Percentiles rank a stretch among this genome's conserved stretches.
Evolutionary conservation across 306 rosid genomes (phyloP).

Genomic region (Senna tora): DNA sequence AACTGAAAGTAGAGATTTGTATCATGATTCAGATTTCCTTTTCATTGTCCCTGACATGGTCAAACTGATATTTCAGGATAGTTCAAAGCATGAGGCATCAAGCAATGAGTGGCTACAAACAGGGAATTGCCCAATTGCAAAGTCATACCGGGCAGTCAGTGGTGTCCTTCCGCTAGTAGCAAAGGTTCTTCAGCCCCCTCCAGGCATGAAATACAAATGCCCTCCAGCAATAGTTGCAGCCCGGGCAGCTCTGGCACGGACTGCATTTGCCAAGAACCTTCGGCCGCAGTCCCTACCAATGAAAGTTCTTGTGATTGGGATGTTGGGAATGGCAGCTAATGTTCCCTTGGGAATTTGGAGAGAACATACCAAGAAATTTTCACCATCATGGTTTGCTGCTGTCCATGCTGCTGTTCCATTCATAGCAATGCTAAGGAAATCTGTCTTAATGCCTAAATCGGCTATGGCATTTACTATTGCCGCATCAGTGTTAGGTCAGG

Average conservation of each 20-base stretch:
- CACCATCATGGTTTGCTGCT: constrained; percentile 93
- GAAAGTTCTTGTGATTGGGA: constrained; percentile 88
- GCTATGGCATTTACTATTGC: constrained; percentile 99
- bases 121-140: constrained; percentile 93
- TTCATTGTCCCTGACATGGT: constrained; percentile 26
- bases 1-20: neutral
- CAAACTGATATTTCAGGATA: constrained; percentile 58
- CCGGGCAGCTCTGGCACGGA: constrained; percentile 85
- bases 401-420: constrained; percentile 99
- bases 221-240: constrained; percentile 86
- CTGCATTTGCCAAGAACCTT: constrained; percentile 92
- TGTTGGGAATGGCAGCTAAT: constrained; percentile 96
- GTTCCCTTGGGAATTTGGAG: constrained; percentile 96
- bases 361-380: constrained; percentile 93
- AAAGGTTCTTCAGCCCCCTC: constrained; percentile 83
- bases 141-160: constrained; percentile 91
- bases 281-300: constrained; percentile 91
- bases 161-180: constrained; percentile 87
- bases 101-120: constrained; percentile 87
- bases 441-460: constrained; percentile 90
- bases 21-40: constrained; percentile 26
- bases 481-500: constrained; percentile 89
- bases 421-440: constrained; percentile 92
- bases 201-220: constrained; percentile 76
- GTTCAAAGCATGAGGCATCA: constrained; percentile 78